Percentiles rank a stretch among this genome's conserved stretches.
Conservation (phyloP, 2,329 filamentous ascomycete genomes). For the Pseudocercospora crystallina region DNA sequence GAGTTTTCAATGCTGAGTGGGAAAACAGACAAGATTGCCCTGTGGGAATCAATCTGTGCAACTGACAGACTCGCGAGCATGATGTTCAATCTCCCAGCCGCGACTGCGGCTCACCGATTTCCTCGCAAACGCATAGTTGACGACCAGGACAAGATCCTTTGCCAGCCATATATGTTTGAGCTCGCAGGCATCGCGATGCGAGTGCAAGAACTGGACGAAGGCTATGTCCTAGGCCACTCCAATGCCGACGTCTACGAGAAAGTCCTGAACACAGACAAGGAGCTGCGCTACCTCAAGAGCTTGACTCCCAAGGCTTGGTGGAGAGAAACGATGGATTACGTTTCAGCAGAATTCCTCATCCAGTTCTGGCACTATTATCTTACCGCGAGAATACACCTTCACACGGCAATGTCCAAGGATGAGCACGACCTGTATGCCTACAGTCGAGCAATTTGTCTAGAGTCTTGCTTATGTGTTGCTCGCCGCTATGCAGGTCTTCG, state of each 20-base stretch:
- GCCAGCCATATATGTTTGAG: slow-evolving; percentile 28
- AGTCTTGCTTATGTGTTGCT: slow-evolving; percentile 24
- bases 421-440: slow-evolving; percentile 25
- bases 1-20: not conserved
- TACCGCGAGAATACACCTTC: slow-evolving; percentile 27
- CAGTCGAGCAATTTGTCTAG: slow-evolving; percentile 28
- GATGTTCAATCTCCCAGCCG: slow-evolving; percentile 38
- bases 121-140: slow-evolving; percentile 19
- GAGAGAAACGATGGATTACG: slow-evolving; percentile 4
- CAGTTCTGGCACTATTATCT: slow-evolving; percentile 33
- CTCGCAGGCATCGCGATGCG: slow-evolving; percentile 28
- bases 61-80: slow-evolving; percentile 15
- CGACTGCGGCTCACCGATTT: slow-evolving; percentile 28
- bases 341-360: slow-evolving; percentile 22
- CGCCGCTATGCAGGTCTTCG: slow-evolving; percentile 25
- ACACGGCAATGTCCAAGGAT: slow-evolving; percentile 27
- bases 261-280: slow-evolving; percentile 29
- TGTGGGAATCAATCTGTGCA: slow-evolving; percentile 16
- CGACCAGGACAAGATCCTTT: slow-evolving; percentile 25
- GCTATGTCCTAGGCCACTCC: slow-evolving; percentile 17
- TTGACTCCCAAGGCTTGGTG: slow-evolving; percentile 23
- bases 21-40: slow-evolving; percentile 3
- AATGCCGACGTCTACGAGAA: slow-evolving; percentile 24
- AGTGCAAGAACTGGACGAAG: slow-evolving; percentile 30
- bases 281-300: slow-evolving; percentile 27